Conservation (phyloP, 2,329 filamentous ascomycete species). For the Ophiosphaerella herpotricha region DNA sequence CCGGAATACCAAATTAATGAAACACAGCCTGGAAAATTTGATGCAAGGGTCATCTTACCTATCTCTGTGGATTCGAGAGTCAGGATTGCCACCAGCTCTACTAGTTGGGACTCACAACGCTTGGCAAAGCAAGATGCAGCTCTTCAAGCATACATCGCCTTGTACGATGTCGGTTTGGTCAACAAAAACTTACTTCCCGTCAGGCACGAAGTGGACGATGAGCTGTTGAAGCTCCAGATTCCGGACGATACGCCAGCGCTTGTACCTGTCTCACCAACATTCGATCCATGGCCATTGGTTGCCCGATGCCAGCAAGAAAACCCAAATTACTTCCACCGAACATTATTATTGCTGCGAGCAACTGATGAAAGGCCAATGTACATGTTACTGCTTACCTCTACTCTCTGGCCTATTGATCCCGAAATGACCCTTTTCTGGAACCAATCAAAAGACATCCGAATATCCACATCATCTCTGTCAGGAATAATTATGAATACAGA, state of each 20-base stretch:
- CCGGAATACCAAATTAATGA: conserved; percentile 69
- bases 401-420: conserved; percentile 21
- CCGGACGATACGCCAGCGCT: conserved; percentile 33
- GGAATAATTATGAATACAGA: conserved; percentile 11
- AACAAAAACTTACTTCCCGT: conserved; percentile 78
- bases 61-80: conserved; percentile 67
- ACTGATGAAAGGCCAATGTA: conserved; percentile 16
- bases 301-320: conserved; percentile 16
- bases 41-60: conserved; percentile 73
- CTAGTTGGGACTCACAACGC: conserved; percentile 70
- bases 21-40: conserved; percentile 24
- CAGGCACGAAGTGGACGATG: conserved; percentile 34
- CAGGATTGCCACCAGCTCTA: conserved; percentile 57
- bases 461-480: conserved; percentile 18
- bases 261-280: conserved; percentile 24
- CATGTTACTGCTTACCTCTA: conserved; percentile 30
- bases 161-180: conserved; percentile 73
- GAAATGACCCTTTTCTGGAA: conserved; percentile 40
- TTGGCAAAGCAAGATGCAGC: conserved; percentile 80
- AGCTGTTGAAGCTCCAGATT: conserved; percentile 27
- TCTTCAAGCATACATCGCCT: conserved; percentile 74
- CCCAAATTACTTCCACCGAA: conserved; percentile 23
- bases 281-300: conserved; percentile 38
- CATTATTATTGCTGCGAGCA: conserved; percentile 18
- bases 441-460: conserved; percentile 23